Percentiles rank a stretch among this genome's conserved stretches.
Conservation (phyloP, 495 filamentous ascomycete species). For the Podospora comata region DNA sequence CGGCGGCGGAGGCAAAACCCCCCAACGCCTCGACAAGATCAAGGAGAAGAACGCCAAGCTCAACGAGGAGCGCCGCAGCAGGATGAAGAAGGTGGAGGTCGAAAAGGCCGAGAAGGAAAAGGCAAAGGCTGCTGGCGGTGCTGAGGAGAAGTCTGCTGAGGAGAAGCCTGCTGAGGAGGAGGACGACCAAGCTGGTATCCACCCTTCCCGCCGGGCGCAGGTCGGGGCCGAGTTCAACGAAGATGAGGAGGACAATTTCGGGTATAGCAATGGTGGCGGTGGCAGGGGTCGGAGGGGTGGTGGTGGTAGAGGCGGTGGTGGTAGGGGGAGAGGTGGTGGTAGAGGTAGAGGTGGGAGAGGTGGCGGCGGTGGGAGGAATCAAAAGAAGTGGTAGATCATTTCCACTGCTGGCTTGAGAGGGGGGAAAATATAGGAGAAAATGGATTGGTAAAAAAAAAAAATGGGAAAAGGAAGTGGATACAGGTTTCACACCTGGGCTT, state of each 20-base stretch:
- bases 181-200: constrained; percentile 25
- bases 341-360: constrained; percentile 19
- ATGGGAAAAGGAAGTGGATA: too few relatives aligned
- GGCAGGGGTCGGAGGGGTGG: neutral
- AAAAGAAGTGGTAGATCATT: constrained; percentile 8
- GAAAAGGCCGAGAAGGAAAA: constrained; percentile 40
- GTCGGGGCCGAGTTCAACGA: constrained; percentile 6
- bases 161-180: constrained; percentile 1
- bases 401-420: neutral
- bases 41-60: constrained; percentile 78
- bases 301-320: constrained; percentile 2
- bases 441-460: too few relatives aligned
- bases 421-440: neutral
- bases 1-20: constrained; percentile 80
- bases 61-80: constrained; percentile 67
- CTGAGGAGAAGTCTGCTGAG: constrained; percentile 10
- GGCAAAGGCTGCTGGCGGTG: constrained; percentile 10
- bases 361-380: constrained; percentile 15
- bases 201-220: constrained; percentile 30
- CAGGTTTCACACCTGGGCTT: too few relatives aligned
- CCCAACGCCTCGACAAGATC: constrained; percentile 69
- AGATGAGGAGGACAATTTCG: constrained; percentile 14
- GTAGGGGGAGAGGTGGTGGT: constrained; percentile 9
- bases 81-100: constrained; percentile 46
- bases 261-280: constrained; percentile 13